These are phyloP conservation scores for Ustilago trichophora DNA, from an alignment of 1,284 basidiomycete genomes.

Conservation along the genomic window DNA sequence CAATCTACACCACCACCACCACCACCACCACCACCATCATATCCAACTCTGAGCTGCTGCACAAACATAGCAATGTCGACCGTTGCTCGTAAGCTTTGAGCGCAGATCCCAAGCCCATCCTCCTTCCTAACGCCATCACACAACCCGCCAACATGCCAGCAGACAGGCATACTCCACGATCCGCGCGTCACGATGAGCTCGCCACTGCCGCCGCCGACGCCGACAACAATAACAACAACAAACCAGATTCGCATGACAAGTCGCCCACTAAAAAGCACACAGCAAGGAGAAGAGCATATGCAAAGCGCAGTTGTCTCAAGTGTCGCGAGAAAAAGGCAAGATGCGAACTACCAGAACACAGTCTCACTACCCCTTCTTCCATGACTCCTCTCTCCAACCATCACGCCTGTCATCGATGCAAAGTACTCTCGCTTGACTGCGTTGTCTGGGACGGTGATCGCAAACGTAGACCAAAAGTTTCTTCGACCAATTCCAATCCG, in stretches of 20 bases:
- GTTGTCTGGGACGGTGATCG: slow-evolving; percentile 58
- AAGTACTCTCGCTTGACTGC: slow-evolving; percentile 42
- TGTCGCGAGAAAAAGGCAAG: slow-evolving; percentile 52
- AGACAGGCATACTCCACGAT: slow-evolving; percentile 4
- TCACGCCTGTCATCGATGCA: slow-evolving; percentile 49
- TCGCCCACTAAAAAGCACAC: slow-evolving; percentile 18
- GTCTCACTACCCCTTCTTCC: slow-evolving; percentile 41
- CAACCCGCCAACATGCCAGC: slow-evolving; percentile 25
- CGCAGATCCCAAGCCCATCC: no score
- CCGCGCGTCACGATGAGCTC: slow-evolving; percentile 13
- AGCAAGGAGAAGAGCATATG: slow-evolving; percentile 40
- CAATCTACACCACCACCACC: no score
- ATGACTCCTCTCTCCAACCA: slow-evolving; percentile 25
- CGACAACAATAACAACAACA: no score
- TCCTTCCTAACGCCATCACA: no score
- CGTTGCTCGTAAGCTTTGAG: no score
- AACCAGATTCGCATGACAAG: no score
- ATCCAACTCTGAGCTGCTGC: no score
- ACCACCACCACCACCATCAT: no score
- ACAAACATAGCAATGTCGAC: no score
- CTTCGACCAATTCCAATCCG: no score
- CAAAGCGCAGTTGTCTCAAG: slow-evolving; percentile 53
- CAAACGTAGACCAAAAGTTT: slow-evolving; percentile 39
- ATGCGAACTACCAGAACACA: slow-evolving; percentile 48
- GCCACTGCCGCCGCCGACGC: not conserved